phyloP scores from a whole-genome alignment of 257 asterid genomes.

The Nicotiana tomentosiformis region DNA sequence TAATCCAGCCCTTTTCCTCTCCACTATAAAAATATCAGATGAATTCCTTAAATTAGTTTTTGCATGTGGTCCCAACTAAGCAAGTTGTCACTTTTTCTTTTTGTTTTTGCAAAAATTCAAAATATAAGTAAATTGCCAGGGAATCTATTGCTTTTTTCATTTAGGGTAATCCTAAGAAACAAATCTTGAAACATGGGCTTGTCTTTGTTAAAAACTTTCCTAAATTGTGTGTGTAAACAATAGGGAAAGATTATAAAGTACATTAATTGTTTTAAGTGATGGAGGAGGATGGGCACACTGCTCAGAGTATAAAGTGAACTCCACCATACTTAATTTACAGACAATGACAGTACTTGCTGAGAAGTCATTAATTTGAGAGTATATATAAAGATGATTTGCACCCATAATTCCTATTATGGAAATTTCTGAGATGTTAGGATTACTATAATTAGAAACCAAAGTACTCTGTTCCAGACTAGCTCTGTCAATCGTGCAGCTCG shows the following conservation, averaged over 20 bases:
- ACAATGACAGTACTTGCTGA: conserved; percentile 8
- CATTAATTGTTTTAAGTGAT: not conserved
- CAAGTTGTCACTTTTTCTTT: conserved; percentile 22
- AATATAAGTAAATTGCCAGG: not conserved
- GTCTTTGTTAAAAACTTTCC: conserved; percentile 10
- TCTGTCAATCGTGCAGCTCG: not conserved
- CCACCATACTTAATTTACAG: conserved; percentile 34
- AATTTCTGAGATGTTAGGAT: not conserved
- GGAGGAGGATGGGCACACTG: conserved; percentile 9
- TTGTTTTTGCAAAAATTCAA: not conserved
- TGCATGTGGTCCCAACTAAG: conserved; percentile 45
- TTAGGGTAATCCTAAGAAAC: conserved; percentile 14
- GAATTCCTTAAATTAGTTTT: conserved; percentile 9
- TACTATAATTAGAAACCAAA: conserved; percentile 10
- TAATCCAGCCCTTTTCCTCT: not conserved
- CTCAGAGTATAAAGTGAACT: conserved; percentile 39
- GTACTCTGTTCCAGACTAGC: not conserved
- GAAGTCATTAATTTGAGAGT: conserved; percentile 8
- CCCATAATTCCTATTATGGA: conserved; percentile 7
- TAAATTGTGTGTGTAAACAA: not conserved
- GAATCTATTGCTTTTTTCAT: conserved; percentile 9
- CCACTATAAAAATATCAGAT: not conserved
- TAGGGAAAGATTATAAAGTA: conserved; percentile 4
- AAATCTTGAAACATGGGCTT: not conserved
- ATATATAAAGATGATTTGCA: not conserved